Percentiles rank a stretch among this genome's conserved stretches.
These are phyloP conservation scores for Colletotrichum viniferum DNA, from an alignment of 2,329 filamentous ascomycete genomes.

Conservation along the genomic window DNA sequence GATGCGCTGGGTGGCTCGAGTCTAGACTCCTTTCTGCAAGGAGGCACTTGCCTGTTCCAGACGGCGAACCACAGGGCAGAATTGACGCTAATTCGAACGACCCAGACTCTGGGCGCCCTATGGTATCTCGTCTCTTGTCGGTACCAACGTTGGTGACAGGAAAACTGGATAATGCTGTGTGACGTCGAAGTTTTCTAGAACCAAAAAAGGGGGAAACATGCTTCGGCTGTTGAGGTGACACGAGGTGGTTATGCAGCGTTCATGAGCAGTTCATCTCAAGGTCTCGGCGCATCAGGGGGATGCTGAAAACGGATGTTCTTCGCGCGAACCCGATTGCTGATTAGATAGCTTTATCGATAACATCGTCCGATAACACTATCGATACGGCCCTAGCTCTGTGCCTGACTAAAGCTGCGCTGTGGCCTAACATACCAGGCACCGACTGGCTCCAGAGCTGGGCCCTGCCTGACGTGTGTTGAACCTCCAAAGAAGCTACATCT, in stretches of 20 bases:
- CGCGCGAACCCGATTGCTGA: neutral
- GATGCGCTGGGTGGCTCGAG: neutral
- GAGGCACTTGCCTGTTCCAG: conserved; percentile 7
- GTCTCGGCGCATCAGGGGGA: neutral
- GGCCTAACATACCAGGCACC: neutral
- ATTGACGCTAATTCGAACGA: conserved; percentile 6
- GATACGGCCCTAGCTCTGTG: neutral
- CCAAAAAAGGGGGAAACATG: neutral
- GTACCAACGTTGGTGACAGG: neutral
- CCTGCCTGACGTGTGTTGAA: conserved; percentile 18
- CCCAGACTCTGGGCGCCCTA: neutral
- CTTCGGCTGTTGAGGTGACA: neutral
- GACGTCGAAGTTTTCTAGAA: neutral
- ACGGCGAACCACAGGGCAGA: neutral
- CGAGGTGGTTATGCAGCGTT: neutral
- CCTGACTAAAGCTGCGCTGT: neutral
- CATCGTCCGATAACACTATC: neutral
- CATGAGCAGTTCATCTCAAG: conserved; percentile 1
- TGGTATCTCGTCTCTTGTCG: neutral
- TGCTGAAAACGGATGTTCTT: neutral
- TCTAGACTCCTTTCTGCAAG: neutral
- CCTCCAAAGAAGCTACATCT: conserved; percentile 21
- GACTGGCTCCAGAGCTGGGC: neutral
- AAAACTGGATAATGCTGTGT: neutral
- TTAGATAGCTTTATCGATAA: neutral